A percentile compares a stretch with the other conserved stretches of the same genome.
These are phyloP conservation scores for Elsinoe batatas DNA, from an alignment of 2,329 filamentous ascomycete species.

Conservation along the genomic window DNA sequence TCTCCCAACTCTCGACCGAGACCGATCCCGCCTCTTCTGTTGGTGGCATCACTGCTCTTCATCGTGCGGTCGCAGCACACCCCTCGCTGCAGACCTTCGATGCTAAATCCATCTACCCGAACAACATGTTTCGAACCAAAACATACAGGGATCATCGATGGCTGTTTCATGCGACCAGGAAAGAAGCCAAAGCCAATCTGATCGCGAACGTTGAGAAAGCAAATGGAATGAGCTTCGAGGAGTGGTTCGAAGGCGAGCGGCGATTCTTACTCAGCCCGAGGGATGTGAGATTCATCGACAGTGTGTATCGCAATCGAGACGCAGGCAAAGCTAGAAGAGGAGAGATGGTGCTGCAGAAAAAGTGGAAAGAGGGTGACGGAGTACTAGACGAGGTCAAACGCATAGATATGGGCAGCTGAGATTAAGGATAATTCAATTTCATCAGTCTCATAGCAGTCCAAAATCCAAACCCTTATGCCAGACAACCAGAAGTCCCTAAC, in stretches of 20 bases:
- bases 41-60: constrained; percentile 22
- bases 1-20: not conserved
- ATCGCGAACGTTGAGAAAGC: constrained; percentile 20
- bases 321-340: constrained; percentile 24
- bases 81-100: constrained; percentile 31
- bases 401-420: no score
- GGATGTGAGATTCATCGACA: constrained; percentile 24
- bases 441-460: no score
- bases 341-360: constrained; percentile 26
- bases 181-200: constrained; percentile 14
- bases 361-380: constrained; percentile 17
- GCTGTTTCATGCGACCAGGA: constrained; percentile 17
- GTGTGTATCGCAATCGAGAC: constrained; percentile 31
- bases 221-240: constrained; percentile 21
- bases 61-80: constrained; percentile 24
- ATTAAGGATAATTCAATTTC: no score
- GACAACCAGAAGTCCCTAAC: no score
- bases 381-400: not conserved
- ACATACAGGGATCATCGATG: constrained; percentile 20
- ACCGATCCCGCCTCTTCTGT: constrained; percentile 19
- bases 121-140: constrained; percentile 17
- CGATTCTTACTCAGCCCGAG: constrained; percentile 19
- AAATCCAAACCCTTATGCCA: no score
- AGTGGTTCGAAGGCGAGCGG: constrained; percentile 18
- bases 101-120: constrained; percentile 30